A percentile compares a stretch with the other conserved stretches of the same genome.
Conservation (phyloP, 177 flowering plant genomes). For the Vitis hybrid region DNA sequence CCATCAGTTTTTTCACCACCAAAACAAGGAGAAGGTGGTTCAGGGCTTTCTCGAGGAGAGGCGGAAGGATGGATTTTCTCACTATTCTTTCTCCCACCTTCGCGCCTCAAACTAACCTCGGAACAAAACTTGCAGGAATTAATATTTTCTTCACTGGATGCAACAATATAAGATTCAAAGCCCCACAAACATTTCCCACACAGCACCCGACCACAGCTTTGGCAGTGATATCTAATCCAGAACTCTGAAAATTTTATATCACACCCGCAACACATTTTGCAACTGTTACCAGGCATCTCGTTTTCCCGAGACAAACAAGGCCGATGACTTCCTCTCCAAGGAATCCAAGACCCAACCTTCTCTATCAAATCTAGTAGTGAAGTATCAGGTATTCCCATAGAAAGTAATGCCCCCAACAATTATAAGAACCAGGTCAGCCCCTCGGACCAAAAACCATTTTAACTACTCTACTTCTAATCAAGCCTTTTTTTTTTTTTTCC, state of each 20-base stretch:
- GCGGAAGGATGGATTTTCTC: slow-evolving; percentile 56
- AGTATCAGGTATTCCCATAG: slow-evolving; percentile 69
- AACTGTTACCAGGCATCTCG: slow-evolving; percentile 26
- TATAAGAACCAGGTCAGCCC: neutral
- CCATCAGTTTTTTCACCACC: slow-evolving; percentile 22
- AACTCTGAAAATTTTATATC: slow-evolving; percentile 23
- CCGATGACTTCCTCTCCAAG: slow-evolving; percentile 41
- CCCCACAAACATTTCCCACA: slow-evolving; percentile 56
- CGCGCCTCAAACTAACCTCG: slow-evolving; percentile 27
- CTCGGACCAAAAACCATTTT: neutral
- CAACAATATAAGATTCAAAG: slow-evolving; percentile 21
- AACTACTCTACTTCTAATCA: neutral
- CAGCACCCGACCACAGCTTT: slow-evolving; percentile 52
- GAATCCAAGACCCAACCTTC: slow-evolving; percentile 66
- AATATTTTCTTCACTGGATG: slow-evolving; percentile 15
- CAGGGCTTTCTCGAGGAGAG: slow-evolving; percentile 58
- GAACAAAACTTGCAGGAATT: slow-evolving; percentile 66
- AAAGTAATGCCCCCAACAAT: slow-evolving; percentile 16
- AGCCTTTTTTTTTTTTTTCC: neutral
- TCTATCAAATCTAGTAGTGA: slow-evolving; percentile 46
- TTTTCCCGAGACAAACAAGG: slow-evolving; percentile 22
- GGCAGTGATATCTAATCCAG: slow-evolving; percentile 43
- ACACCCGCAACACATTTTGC: slow-evolving; percentile 57
- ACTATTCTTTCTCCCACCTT: slow-evolving; percentile 31
- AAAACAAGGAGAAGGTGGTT: slow-evolving; percentile 43